A percentile compares a stretch with the other conserved stretches of the same genome.
These are phyloP conservation scores for Alternaria tenuissima DNA, from an alignment of 2,329 filamentous ascomycete species.

Conservation along the genomic window DNA sequence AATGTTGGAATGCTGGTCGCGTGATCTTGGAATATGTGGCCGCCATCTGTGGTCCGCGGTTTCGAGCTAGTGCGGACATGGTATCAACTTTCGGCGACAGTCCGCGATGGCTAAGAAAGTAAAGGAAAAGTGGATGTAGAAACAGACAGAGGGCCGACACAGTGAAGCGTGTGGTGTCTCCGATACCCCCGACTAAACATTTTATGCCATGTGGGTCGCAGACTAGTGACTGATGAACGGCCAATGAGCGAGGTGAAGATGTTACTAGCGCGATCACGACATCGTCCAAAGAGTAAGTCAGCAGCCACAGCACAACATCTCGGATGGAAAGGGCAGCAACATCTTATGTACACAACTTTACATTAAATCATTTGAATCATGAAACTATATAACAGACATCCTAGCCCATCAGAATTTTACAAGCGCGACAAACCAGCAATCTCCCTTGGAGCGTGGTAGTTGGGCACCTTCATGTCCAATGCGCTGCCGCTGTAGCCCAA, in stretches of 20 bases:
- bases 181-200: slow-evolving; percentile 3
- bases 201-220: slow-evolving; percentile 5
- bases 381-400: slow-evolving; percentile 5
- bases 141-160: neutral
- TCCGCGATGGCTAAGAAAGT: neutral
- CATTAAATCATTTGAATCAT: neutral
- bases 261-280: slow-evolving; percentile 7
- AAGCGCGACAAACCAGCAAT: slow-evolving; percentile 53
- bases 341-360: neutral
- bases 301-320: neutral
- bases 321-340: neutral
- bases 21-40: slow-evolving; percentile 2
- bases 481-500: slow-evolving; percentile 76
- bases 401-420: slow-evolving; percentile 33
- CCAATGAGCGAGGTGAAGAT: neutral
- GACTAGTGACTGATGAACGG: neutral
- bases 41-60: neutral
- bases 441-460: slow-evolving; percentile 58
- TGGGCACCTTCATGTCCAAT: slow-evolving; percentile 77
- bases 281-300: neutral
- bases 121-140: slow-evolving; percentile 2
- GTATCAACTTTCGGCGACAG: neutral
- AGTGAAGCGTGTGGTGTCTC: neutral
- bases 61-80: neutral
- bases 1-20: neutral